These are phyloP conservation scores for Penicillium freii DNA, from an alignment of 2,329 filamentous ascomycete species.

Conservation along the genomic window DNA sequence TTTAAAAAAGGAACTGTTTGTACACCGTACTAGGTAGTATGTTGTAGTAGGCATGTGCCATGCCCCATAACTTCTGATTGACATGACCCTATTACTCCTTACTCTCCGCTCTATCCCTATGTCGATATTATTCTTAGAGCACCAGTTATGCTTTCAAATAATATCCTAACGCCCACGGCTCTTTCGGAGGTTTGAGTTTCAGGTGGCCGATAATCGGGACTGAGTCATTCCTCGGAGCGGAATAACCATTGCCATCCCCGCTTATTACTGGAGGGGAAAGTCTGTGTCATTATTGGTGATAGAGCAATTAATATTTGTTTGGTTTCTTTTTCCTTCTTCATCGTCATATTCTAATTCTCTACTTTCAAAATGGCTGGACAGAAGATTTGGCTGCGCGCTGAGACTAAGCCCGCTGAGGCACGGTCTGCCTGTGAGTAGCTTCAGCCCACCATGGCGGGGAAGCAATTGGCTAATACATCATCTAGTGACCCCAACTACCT, in stretches of 20 bases:
- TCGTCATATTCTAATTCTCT: conserved; percentile 1
- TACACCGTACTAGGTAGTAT: not conserved
- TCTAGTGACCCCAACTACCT: conserved; percentile 50
- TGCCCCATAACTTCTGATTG: not conserved
- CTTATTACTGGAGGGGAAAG: conserved; percentile 30
- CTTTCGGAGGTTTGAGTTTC: not conserved
- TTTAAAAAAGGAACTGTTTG: not conserved
- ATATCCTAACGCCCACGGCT: not conserved
- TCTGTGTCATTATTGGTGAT: conserved; percentile 30
- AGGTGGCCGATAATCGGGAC: conserved; percentile 20
- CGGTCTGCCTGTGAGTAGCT: conserved; percentile 47
- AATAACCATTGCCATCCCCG: conserved; percentile 31
- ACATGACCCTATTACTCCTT: no score
- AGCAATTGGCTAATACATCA: conserved; percentile 5
- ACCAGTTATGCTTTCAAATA: not conserved
- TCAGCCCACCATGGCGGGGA: conserved; percentile 5
- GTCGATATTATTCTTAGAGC: no score
- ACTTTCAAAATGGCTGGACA: conserved; percentile 33
- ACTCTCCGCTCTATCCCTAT: not conserved
- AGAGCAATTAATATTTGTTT: conserved; percentile 10
- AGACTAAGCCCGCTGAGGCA: conserved; percentile 60
- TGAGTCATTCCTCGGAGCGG: conserved; percentile 33
- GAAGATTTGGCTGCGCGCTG: conserved; percentile 57
- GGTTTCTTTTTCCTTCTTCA: conserved; percentile 6
- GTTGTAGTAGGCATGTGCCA: not conserved